Conservation (phyloP, 495 filamentous ascomycete species). For the Annulohypoxylon moriforme region DNA sequence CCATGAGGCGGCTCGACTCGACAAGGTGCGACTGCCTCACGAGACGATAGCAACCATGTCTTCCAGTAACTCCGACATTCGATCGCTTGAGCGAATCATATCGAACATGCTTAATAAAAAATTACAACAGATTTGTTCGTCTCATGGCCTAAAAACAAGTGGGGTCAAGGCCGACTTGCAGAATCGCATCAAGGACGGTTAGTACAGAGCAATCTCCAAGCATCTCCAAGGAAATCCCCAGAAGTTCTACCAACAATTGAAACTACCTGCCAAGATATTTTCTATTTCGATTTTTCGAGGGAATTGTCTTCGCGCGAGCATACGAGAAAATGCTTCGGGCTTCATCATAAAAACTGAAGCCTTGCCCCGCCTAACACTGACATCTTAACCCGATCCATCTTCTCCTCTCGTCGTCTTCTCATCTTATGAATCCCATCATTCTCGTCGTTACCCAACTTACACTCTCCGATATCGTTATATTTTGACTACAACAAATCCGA, state of each 20-base stretch:
- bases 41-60: conserved; percentile 39
- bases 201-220: conserved; percentile 56
- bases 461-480: not conserved
- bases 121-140: conserved; percentile 77
- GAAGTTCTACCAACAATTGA: too few species aligned
- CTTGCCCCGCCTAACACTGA: not conserved
- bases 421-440: not conserved
- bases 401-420: conserved; percentile 4
- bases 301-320: not conserved
- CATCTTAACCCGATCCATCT: not conserved
- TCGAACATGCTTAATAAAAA: conserved; percentile 69
- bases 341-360: not conserved
- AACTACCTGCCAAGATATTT: too few species aligned
- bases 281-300: not conserved
- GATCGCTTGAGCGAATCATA: conserved; percentile 49
- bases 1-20: conserved; percentile 27
- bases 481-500: too few species aligned
- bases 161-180: conserved; percentile 87
- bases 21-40: conserved; percentile 26
- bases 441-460: not conserved
- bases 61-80: conserved; percentile 61
- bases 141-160: conserved; percentile 74
- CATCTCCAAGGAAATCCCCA: too few species aligned
- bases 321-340: not conserved
- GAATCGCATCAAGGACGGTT: conserved; percentile 78